Percentiles rank a stretch among this genome's conserved stretches.
phyloP scores from a whole-genome alignment of 1,284 basidiomycete species.

The Tetrapyrgos nigripes region DNA sequence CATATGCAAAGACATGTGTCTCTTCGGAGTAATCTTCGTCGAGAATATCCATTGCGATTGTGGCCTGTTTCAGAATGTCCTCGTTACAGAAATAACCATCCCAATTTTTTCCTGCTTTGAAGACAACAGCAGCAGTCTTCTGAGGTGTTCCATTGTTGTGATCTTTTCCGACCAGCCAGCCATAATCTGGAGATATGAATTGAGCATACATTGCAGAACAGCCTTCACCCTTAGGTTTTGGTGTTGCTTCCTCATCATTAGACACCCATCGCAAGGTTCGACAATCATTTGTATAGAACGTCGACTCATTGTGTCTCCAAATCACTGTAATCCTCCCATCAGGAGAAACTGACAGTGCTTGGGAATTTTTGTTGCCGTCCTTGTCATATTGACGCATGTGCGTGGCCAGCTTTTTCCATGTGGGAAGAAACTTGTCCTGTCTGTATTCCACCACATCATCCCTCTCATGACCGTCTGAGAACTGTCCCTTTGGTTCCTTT shows the following conservation, averaged over 20 bases:
- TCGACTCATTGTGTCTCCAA: constrained; percentile 44
- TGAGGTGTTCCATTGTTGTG: too few relatives aligned
- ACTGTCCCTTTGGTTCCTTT: constrained; percentile 26
- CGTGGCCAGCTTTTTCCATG: constrained; percentile 15
- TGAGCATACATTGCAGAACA: constrained; percentile 40
- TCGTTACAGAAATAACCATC: constrained; percentile 40
- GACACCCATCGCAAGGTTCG: constrained; percentile 35
- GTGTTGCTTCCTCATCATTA: constrained; percentile 22
- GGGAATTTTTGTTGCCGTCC: not conserved
- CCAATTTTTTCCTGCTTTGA: constrained; percentile 38
- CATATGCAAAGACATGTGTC: constrained; percentile 39
- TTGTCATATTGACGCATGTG: constrained; percentile 16
- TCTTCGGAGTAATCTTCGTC: constrained; percentile 27
- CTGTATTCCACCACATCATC: constrained; percentile 23
- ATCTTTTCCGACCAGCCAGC: constrained; percentile 26
- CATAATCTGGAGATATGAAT: constrained; percentile 40
- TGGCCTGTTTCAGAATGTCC: constrained; percentile 34
- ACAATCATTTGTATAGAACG: constrained; percentile 45
- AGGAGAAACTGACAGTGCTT: not conserved
- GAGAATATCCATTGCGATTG: constrained; percentile 40
- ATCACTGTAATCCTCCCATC: not conserved
- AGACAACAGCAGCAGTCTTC: constrained; percentile 4
- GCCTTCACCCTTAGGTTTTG: constrained; percentile 41
- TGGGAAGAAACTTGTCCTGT: constrained; percentile 25
- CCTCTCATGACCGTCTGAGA: constrained; percentile 35